Base-by-base conservation (phyloP, 2,329 filamentous ascomycete genomes). In the Colletotrichum camelliae region DNA sequence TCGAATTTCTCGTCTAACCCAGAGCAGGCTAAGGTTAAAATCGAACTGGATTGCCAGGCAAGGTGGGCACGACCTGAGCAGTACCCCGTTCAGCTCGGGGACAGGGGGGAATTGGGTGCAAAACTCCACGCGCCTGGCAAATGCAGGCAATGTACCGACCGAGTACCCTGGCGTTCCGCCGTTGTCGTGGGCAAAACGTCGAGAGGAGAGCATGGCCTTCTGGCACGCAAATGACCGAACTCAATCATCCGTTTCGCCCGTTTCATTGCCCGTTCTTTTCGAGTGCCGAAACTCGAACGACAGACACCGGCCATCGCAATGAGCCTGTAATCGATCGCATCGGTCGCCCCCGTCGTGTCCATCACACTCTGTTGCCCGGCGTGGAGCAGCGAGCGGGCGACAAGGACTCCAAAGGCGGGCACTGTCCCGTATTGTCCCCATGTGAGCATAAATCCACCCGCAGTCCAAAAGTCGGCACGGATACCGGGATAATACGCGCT, bases 141-240 rank as follows among this genome's bases (percentile, higher is more conserved):
- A 18, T n/a, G 37, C 39, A 27, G 21, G 21, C 9, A n/a, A 72
- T 55, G 72, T 74, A 66, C 52, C 37, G 10, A 39, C 5, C 24
- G 18, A 57, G 72, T 65, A 70, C 24, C 72, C 31, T 31, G 18
- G 16, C 27, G 58, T 65, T 65, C 64, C 33, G 29, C 33, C 33
- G 21, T 16, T 21, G 48, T 13, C 24, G 48, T 33, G 13, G 55
- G 39, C 39, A 24, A 18, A n/a, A 55, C 21, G 24, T 35, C 57
- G 58, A 62, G 58, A 5, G 48, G 7, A n/a, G 33, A 35, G 12
- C 21, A 9, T 43, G 35, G 24, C 27, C 6, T 35, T 70, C 33
- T 73, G 64, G 73, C 43, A 75, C 31, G 70, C 70, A 24, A 65
- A 68, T 69, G 73, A 73, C 57, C 18, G 27, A n/a, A 24, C 18